Evolutionary conservation across 2,329 filamentous ascomycete species (phyloP).

Genomic region (Coccinonectria pachysandricola): DNA sequence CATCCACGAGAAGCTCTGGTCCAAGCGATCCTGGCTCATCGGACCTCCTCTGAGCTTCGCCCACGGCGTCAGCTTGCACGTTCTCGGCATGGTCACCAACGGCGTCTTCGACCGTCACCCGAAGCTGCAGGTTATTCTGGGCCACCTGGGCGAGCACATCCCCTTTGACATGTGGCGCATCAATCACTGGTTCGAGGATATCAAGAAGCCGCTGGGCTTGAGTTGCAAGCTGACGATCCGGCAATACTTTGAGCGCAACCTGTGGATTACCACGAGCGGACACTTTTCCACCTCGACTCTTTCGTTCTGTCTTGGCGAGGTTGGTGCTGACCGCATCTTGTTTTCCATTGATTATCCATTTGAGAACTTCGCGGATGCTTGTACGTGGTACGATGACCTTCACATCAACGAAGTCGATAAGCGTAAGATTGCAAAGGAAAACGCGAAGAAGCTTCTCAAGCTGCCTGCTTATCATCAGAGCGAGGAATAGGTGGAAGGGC

Average conservation of each 20-base stretch:
- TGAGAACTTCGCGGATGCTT: constrained; percentile 34
- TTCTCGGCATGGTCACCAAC: constrained; percentile 40
- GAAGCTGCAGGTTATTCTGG: constrained; percentile 34
- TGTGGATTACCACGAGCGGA: constrained; percentile 47
- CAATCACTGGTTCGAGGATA: constrained; percentile 45
- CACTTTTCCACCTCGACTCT: constrained; percentile 45
- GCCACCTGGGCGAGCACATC: constrained; percentile 39
- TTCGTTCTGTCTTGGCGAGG: constrained; percentile 36
- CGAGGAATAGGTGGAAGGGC: no score
- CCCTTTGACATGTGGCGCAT: constrained; percentile 40
- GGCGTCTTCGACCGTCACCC: constrained; percentile 40
- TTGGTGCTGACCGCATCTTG: constrained; percentile 40
- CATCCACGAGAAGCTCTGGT: constrained; percentile 48
- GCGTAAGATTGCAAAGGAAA: constrained; percentile 32
- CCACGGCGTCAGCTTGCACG: constrained; percentile 47
- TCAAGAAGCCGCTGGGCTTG: constrained; percentile 39
- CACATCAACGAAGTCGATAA: constrained; percentile 24
- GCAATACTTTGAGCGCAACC: constrained; percentile 43
- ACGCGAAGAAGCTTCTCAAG: constrained; percentile 32
- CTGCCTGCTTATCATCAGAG: no score
- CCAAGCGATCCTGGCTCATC: constrained; percentile 47
- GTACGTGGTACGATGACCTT: constrained; percentile 30
- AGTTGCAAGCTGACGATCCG: constrained; percentile 37
- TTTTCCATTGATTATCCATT: constrained; percentile 45
- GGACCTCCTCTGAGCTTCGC: constrained; percentile 50